A percentile compares a stretch with the other conserved stretches of the same genome.
Evolutionary conservation across 148 eudicot genomes (phyloP).

Genomic region (Bassia scoparia): DNA sequence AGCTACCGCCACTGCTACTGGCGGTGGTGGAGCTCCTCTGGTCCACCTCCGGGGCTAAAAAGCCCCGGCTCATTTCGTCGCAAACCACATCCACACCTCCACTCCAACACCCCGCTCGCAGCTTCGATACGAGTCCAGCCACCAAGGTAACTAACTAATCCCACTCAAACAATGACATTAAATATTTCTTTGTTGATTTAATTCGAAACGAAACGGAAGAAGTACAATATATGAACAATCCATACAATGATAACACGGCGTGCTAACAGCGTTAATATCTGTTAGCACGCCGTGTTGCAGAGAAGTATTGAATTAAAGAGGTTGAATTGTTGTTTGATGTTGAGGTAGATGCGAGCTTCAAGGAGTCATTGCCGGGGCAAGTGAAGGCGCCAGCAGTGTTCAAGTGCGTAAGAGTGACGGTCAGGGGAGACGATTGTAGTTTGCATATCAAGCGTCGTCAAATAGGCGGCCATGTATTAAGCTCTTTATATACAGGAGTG

Average conservation of each 20-base stretch:
- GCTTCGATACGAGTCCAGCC: slow-evolving; percentile 83
- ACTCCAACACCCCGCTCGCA: slow-evolving; percentile 76
- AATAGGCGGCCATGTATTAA: slow-evolving; percentile 91
- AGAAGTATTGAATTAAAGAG: no score
- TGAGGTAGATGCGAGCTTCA: slow-evolving; percentile 62
- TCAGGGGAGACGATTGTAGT: slow-evolving; percentile 80
- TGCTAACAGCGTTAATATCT: no score
- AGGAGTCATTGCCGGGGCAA: slow-evolving; percentile 75
- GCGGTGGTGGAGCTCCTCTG: slow-evolving; percentile 51
- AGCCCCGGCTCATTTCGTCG: slow-evolving; percentile 59
- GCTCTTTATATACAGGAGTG: slow-evolving; percentile 68
- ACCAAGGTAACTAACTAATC: slow-evolving; percentile 56
- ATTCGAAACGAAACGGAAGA: no score
- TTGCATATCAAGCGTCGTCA: slow-evolving; percentile 82
- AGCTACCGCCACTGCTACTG: slow-evolving; percentile 19
- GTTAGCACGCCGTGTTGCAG: no score
- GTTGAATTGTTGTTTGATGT: slow-evolving; percentile 11
- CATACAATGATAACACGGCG: no score
- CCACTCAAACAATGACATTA: no score
- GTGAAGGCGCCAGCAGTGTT: slow-evolving; percentile 87
- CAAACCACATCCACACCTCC: slow-evolving; percentile 75
- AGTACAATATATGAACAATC: no score
- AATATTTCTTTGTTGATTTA: no score
- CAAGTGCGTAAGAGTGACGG: slow-evolving; percentile 75
- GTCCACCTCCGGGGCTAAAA: slow-evolving; percentile 70